These are phyloP conservation scores for Starmerella stellata DNA, from an alignment of 805 yeast species.

Conservation along the genomic window DNA sequence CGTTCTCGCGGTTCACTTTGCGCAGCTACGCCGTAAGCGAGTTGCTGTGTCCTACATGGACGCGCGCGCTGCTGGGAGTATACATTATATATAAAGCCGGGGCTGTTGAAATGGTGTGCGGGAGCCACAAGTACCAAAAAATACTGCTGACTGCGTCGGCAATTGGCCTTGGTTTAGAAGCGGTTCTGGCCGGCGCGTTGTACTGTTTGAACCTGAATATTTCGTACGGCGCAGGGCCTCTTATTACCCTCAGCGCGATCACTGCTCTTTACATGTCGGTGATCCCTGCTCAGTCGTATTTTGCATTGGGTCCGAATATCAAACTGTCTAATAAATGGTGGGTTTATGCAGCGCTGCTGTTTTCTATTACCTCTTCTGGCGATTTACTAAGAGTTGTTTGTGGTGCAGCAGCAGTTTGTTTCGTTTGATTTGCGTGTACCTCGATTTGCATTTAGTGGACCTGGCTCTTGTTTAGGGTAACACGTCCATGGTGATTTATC, in stretches of 20 bases:
- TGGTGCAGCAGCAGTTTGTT: not conserved
- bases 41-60: not conserved
- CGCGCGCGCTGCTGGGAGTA: not conserved
- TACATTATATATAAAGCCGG: not conserved
- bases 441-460: no score
- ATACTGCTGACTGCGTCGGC: not conserved
- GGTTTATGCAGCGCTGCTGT: not conserved
- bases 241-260: not conserved
- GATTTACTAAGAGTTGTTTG: not conserved
- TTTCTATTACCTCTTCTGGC: not conserved
- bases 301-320: not conserved
- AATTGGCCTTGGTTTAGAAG: not conserved
- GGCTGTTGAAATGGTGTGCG: conserved; percentile 1
- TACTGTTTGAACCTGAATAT: not conserved
- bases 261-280: not conserved
- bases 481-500: no score
- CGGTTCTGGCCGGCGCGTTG: not conserved
- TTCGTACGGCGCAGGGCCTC: conserved; percentile 1
- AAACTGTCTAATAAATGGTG: not conserved
- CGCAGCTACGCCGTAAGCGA: not conserved
- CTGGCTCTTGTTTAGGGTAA: no score
- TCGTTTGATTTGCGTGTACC: not conserved
- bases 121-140: not conserved
- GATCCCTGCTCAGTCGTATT: conserved; percentile 1
- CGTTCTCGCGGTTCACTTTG: conserved; percentile 1